phyloP scores from a whole-genome alignment of 768 basidiomycete genomes.

The Xanthoconium purpureum region DNA sequence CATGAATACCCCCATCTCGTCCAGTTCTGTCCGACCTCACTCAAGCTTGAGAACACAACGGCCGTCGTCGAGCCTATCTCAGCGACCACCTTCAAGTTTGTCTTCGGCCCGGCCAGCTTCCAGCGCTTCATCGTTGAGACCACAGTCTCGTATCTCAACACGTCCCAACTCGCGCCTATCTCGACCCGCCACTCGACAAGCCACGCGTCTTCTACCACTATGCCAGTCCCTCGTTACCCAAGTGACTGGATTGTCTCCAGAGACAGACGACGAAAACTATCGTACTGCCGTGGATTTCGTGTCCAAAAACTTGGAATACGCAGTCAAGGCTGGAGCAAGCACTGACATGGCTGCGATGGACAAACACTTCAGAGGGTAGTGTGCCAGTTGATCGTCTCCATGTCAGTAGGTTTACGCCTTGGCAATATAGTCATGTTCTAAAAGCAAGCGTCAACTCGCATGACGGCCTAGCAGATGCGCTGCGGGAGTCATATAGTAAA shows the following conservation, averaged over 20 bases:
- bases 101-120: conserved; percentile 44
- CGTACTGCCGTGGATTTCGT: conserved; percentile 53
- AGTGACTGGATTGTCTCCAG: conserved; percentile 48
- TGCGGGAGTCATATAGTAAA: conserved; percentile 49
- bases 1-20: conserved; percentile 25
- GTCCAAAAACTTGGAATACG: conserved; percentile 56
- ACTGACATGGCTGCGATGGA: conserved; percentile 55
- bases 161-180: conserved; percentile 46
- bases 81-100: conserved; percentile 46
- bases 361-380: conserved; percentile 53
- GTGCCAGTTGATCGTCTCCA: conserved; percentile 1
- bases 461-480: conserved; percentile 57
- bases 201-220: conserved; percentile 50
- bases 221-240: conserved; percentile 56
- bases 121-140: conserved; percentile 38
- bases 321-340: conserved; percentile 54
- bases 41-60: conserved; percentile 22
- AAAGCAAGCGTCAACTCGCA: conserved; percentile 70
- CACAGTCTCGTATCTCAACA: conserved; percentile 33
- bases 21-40: conserved; percentile 16
- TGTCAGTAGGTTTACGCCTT: conserved; percentile 12
- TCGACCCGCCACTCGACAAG: conserved; percentile 48
- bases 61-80: conserved; percentile 38
- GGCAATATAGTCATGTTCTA: conserved; percentile 46
- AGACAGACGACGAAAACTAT: conserved; percentile 42